These are phyloP conservation scores for Stachybotrys chartarum DNA, from an alignment of 2,329 filamentous ascomycete genomes.

Conservation along the genomic window DNA sequence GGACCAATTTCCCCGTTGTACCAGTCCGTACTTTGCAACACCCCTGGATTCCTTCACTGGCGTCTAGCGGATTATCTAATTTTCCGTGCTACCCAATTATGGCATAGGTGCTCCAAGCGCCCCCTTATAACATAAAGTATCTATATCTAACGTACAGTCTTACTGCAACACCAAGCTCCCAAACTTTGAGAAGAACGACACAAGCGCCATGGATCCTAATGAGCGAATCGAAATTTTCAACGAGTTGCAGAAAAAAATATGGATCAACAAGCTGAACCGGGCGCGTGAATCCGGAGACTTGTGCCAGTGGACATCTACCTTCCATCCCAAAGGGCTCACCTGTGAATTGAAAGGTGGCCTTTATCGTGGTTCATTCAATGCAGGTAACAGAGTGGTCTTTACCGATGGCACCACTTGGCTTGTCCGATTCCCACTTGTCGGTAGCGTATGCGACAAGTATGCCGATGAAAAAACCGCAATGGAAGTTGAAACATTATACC, in stretches of 20 bases:
- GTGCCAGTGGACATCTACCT: neutral
- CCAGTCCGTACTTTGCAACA: too few species aligned
- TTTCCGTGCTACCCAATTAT: neutral
- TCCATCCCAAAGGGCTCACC: neutral
- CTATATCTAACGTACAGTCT: neutral
- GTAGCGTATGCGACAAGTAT: neutral
- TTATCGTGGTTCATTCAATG: neutral
- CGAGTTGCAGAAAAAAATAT: neutral
- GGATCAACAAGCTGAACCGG: neutral
- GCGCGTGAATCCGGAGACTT: neutral
- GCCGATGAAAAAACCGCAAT: slow-evolving; percentile 4
- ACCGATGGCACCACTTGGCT: neutral
- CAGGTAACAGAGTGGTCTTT: neutral
- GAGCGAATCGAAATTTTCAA: neutral
- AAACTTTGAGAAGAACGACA: neutral
- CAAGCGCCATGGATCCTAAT: neutral
- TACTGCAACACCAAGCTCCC: neutral
- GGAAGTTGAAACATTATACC: slow-evolving; percentile 4
- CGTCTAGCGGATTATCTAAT: neutral
- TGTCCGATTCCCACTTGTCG: neutral
- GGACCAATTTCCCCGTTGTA: too few species aligned
- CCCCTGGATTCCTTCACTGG: too few species aligned
- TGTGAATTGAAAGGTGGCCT: neutral
- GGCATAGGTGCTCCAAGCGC: neutral
- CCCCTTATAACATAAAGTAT: neutral